These are phyloP conservation scores for Incumbomyces delicatus DNA, from an alignment of 2,329 filamentous ascomycete genomes.

Conservation along the genomic window DNA sequence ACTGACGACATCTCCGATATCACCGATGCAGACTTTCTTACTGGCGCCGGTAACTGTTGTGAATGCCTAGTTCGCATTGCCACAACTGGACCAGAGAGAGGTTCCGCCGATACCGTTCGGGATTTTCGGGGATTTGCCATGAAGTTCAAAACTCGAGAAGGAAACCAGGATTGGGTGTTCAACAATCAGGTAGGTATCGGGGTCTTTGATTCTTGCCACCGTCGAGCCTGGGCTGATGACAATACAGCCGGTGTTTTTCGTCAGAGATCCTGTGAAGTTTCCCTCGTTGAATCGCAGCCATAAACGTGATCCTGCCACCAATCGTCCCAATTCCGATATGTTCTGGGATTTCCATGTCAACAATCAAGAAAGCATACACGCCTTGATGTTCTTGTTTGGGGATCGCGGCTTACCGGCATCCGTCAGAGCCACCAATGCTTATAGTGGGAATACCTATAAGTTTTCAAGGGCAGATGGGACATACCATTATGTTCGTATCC, in stretches of 20 bases:
- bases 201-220: too few species aligned
- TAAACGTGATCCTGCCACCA: conserved; percentile 38
- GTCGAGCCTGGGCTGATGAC: too few species aligned
- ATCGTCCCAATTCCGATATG: conserved; percentile 40
- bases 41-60: conserved; percentile 32
- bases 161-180: conserved; percentile 54
- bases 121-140: conserved; percentile 72
- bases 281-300: conserved; percentile 42
- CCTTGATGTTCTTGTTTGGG: conserved; percentile 41
- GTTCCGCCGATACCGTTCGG: conserved; percentile 71
- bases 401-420: conserved; percentile 42
- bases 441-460: conserved; percentile 40
- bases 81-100: conserved; percentile 64
- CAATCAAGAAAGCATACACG: conserved; percentile 41
- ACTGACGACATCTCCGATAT: conserved; percentile 19
- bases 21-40: conserved; percentile 31
- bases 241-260: conserved; percentile 40
- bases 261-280: conserved; percentile 38
- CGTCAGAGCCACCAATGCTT: conserved; percentile 35
- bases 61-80: conserved; percentile 64
- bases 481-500: conserved; percentile 45
- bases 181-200: too few species aligned
- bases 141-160: conserved; percentile 69
- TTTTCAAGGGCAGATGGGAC: conserved; percentile 39
- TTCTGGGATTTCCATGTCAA: conserved; percentile 42